phyloP scores from a whole-genome alignment of 2,329 filamentous ascomycete species.

The Colletotrichum destructivum region DNA sequence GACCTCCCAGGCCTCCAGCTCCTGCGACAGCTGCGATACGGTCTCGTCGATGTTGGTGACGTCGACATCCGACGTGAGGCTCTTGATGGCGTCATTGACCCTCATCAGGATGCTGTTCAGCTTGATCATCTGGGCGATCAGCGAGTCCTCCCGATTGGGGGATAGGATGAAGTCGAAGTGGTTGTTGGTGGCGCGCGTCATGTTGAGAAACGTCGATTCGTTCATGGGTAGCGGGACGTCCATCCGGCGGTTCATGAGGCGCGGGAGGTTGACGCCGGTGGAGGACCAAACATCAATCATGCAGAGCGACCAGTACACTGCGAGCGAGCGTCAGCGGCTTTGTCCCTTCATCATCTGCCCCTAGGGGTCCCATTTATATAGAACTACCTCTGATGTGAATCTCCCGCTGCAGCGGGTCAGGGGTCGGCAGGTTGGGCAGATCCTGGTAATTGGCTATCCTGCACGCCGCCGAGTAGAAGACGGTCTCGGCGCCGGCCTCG shows the following conservation, averaged over 20 bases:
- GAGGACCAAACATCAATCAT: slow-evolving; percentile 47
- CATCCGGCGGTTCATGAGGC: slow-evolving; percentile 44
- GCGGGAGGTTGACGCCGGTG: slow-evolving; percentile 45
- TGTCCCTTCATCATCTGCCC: no score
- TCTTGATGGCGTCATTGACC: slow-evolving; percentile 54
- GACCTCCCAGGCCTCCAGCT: slow-evolving; percentile 54
- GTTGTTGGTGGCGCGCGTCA: slow-evolving; percentile 44
- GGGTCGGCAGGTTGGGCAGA: slow-evolving; percentile 50
- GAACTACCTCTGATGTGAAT: slow-evolving; percentile 50
- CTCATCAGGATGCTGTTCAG: slow-evolving; percentile 54
- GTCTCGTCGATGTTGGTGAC: slow-evolving; percentile 49
- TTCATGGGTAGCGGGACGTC: slow-evolving; percentile 54
- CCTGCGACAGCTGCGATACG: slow-evolving; percentile 50
- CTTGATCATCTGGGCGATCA: slow-evolving; percentile 46
- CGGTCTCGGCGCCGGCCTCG: slow-evolving; percentile 53
- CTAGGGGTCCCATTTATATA: no score
- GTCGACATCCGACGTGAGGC: slow-evolving; percentile 39
- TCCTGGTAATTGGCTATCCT: slow-evolving; percentile 55
- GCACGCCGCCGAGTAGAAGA: slow-evolving; percentile 56
- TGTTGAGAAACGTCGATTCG: slow-evolving; percentile 52
- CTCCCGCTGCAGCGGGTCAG: slow-evolving; percentile 52
- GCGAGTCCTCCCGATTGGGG: slow-evolving; percentile 43
- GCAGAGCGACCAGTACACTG: slow-evolving; percentile 46
- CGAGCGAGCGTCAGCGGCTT: neutral
- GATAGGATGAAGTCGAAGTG: slow-evolving; percentile 44